phyloP scores from a whole-genome alignment of 306 rosid genomes.

The Pyrus communis region DNA sequence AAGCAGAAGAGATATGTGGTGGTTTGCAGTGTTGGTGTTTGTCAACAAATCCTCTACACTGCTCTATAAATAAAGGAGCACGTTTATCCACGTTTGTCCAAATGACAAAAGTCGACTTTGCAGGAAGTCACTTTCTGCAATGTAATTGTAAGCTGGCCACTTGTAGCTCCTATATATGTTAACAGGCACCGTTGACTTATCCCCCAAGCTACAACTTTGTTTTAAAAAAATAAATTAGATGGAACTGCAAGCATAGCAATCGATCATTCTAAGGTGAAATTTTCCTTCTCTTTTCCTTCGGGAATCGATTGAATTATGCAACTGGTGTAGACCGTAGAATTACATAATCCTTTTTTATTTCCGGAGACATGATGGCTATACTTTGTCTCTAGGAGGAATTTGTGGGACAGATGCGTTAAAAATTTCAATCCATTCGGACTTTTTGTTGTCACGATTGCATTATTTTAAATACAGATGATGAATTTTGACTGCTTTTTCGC shows the following conservation, averaged over 20 bases:
- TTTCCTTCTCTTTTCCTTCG: neutral
- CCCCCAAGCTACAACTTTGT: neutral
- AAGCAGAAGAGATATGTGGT: neutral
- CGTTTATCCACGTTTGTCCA: neutral
- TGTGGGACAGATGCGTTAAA: neutral
- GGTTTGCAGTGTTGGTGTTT: neutral
- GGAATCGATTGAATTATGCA: neutral
- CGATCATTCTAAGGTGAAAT: neutral
- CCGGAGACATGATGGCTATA: neutral
- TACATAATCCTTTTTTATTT: neutral
- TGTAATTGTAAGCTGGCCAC: constrained; percentile 6
- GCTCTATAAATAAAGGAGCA: constrained; percentile 13
- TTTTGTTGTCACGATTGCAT: neutral
- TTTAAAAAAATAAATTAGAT: neutral
- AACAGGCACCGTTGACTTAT: neutral
- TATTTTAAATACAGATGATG: neutral
- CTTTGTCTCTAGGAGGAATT: neutral
- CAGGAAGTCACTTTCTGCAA: constrained; percentile 6
- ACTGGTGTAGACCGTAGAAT: neutral
- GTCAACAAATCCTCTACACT: neutral
- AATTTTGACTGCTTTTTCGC: neutral
- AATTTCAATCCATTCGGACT: neutral
- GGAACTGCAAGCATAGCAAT: neutral
- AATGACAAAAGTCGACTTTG: constrained; percentile 38
- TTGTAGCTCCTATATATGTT: neutral